Evolutionary conservation across 192 early-diverging fungal species (phyloP), one percentile per base, ranked within the genome.

Genomic region (Coemansia sp.): DNA sequence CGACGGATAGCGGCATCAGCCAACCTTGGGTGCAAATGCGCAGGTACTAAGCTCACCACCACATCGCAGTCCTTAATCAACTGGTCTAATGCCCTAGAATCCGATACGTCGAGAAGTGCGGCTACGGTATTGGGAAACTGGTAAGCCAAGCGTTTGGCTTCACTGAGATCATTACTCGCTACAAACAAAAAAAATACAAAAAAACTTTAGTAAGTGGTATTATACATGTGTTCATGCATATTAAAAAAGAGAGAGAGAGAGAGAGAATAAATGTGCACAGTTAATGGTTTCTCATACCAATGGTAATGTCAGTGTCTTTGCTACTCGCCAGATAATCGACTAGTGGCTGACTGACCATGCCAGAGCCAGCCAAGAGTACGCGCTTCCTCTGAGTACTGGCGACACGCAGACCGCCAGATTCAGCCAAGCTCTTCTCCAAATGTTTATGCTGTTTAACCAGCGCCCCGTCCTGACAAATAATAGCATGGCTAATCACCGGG

Each of bases 271-370:
- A 13, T 34, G 31, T 38, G 27, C 18, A 2, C 4, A 10, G 40
- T 54, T 34, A 16, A 54, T 46, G 29, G 49, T 42, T 44, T n/a
- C 10, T 24, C 73, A 64, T 83, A 83, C 80, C 81, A 34, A 84
- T 75, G 18, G 73, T 78, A 41, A 84, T 84, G 49, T 84, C 81
- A 5, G 81, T 84, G 61, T 84, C 81, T 51, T 66, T 72, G 59
- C 73, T 52, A n/a, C 91, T 75, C 0, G 90, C 69, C 34, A 99
- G 75, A 76, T 97, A 95, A 59, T 99, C 93, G 20, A 98, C 93
- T 22, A 95, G 78, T 16, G 97, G 97, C 69, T 88, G 91, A 27
- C 95, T 91, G 20, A 99, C 97, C 80, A 95, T 95, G 11, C 97
- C 96, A 13, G 94, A 95, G 20, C 94, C 94, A 27, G 92, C 88